A percentile compares a stretch with the other conserved stretches of the same genome.
phyloP scores from a whole-genome alignment of 1,284 basidiomycete species.

The Trichosporon coremiiforme region DNA sequence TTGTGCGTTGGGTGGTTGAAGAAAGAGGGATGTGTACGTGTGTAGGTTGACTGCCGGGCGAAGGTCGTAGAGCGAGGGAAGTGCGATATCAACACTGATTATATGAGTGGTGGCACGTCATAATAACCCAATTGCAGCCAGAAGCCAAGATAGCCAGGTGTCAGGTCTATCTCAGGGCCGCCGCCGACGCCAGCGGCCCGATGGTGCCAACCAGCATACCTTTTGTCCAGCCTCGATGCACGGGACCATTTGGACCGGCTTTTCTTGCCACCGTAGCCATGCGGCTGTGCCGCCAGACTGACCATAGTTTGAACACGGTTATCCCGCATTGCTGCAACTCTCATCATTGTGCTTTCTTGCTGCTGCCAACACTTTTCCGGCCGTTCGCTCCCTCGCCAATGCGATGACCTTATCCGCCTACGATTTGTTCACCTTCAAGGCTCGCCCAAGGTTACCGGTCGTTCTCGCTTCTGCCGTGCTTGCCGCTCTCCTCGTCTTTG shows the following conservation, averaged over 20 bases:
- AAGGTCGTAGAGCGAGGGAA: background rate
- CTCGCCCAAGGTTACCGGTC: slow-evolving; percentile 9
- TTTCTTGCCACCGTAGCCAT: slow-evolving; percentile 5
- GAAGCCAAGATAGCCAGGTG: background rate
- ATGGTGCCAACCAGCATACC: background rate
- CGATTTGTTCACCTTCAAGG: slow-evolving; percentile 16
- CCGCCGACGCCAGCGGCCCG: too few species aligned
- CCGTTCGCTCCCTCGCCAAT: background rate
- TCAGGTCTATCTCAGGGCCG: too few species aligned
- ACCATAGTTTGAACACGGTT: background rate
- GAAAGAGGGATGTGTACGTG: too few species aligned
- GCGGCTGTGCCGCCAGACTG: too few species aligned
- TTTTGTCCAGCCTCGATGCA: background rate
- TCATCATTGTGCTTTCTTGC: background rate
- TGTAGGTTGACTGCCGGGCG: too few species aligned
- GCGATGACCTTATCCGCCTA: slow-evolving; percentile 17
- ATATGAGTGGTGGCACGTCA: background rate
- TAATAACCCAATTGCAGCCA: background rate
- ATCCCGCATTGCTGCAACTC: background rate
- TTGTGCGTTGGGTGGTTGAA: background rate
- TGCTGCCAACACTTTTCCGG: background rate
- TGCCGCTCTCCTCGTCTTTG: slow-evolving; percentile 4
- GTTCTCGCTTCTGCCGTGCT: slow-evolving; percentile 11
- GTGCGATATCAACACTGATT: background rate
- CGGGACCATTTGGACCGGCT: slow-evolving; percentile 5